Percentiles rank a stretch among this genome's conserved stretches.
These are phyloP conservation scores for Talaromyces sp. DNA, from an alignment of 2,329 filamentous ascomycete species.

Conservation along the genomic window DNA sequence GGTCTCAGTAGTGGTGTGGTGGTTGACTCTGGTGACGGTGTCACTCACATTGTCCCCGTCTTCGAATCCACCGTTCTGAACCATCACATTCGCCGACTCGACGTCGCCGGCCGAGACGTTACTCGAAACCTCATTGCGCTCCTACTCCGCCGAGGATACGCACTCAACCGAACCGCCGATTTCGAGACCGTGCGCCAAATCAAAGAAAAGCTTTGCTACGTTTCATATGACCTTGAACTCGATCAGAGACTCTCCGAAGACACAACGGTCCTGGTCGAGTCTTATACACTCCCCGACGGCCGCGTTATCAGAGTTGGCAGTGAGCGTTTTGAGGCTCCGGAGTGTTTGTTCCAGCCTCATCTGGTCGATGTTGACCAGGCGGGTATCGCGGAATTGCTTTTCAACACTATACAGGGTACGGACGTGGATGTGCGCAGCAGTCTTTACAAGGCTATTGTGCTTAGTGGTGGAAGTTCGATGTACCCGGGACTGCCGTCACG, in stretches of 20 bases:
- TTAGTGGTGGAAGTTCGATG: conserved; percentile 97
- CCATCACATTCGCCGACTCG: conserved; percentile 87
- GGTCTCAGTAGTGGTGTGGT: conserved; percentile 92
- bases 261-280: conserved; percentile 94
- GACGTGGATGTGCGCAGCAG: conserved; percentile 93
- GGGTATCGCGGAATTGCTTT: conserved; percentile 92
- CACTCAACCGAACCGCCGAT: conserved; percentile 94
- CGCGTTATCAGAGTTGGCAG: conserved; percentile 94
- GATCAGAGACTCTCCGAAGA: conserved; percentile 96
- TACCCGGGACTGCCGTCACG: conserved; percentile 93
- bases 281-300: conserved; percentile 93
- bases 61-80: conserved; percentile 98
- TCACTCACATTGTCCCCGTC: conserved; percentile 97
- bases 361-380: conserved; percentile 96
- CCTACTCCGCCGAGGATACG: conserved; percentile 87
- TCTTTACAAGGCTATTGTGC: conserved; percentile 93
- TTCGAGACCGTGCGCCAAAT: conserved; percentile 99
- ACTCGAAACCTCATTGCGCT: conserved; percentile 98
- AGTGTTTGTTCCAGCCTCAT: conserved; percentile 98
- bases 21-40: conserved; percentile 95
- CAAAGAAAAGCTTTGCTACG: conserved; percentile 99
- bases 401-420: conserved; percentile 96
- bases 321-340: conserved; percentile 95
- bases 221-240: conserved; percentile 94
- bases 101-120: conserved; percentile 93